Base-by-base conservation (phyloP, 2,329 filamentous ascomycete genomes). In the Fusarium sp. region DNA sequence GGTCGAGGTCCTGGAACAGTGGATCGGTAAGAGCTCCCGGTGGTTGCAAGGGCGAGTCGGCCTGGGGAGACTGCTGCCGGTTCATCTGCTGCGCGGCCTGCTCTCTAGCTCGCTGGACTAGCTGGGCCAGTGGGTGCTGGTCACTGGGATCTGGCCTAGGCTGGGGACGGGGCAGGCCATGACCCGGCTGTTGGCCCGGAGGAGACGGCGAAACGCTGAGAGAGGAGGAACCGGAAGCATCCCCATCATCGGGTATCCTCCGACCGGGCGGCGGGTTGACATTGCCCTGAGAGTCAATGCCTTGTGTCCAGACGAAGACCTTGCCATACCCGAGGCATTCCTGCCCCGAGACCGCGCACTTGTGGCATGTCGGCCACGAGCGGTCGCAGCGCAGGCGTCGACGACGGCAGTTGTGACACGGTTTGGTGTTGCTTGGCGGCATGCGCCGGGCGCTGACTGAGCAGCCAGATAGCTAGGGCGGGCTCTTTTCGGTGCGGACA, bases 271-370 rank as follows among this genome's bases (percentile, higher is more conserved):
- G 69, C 58, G 78, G 74, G 68, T 78, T 77, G 74, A 81, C 80
- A 69, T 83, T 85, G 27, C 84, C 84, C 10, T 82, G 79, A 46
- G 82, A 79, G 49, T 85, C 83, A 62, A 85, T 83, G 58, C 82
- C 82, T 62, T 83, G 80, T 58, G 86, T 85, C 87, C 87, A 90
- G 62, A 87, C 82, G 69, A 89, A 85, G 50, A 89, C 77, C 73
- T 84, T 85, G 65, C 85, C 87, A 76, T 90, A 90, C 38, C 88
- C 88, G 65, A 88, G 83, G 79, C 88, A 90, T 71, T 86, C 81
- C 75, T 86, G 81, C 27, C 86, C 86, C 42, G 83, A 81, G 71
- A 80, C 81, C 58, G 80, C 77, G 76, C 87, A 90, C 79, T 89
- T 90, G 72, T 85, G 83, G 76, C 88, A 90, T 62, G 78, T 81